These are phyloP conservation scores for Neoarthrinium moseri DNA, from an alignment of 2,329 filamentous ascomycete species.

Conservation along the genomic window DNA sequence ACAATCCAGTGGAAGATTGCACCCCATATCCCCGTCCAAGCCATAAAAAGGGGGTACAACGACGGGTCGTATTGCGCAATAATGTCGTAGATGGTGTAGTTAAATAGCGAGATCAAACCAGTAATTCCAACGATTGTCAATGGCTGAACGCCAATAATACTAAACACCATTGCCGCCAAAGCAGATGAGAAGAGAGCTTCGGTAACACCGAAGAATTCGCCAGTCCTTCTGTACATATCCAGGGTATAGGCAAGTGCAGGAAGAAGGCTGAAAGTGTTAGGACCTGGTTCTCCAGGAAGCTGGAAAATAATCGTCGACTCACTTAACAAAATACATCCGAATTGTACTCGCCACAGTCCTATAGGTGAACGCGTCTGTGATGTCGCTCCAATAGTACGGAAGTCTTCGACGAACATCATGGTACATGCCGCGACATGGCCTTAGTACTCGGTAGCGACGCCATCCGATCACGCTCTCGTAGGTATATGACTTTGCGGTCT, in stretches of 20 bases:
- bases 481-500: conserved; percentile 17
- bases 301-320: conserved; percentile 14
- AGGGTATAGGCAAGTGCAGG: conserved; percentile 58
- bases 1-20: conserved; percentile 57
- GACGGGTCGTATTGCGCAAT: conserved; percentile 44
- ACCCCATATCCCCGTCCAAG: conserved; percentile 56
- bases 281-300: too few relatives aligned
- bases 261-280: conserved; percentile 42
- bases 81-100: conserved; percentile 60
- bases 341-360: conserved; percentile 52
- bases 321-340: conserved; percentile 60
- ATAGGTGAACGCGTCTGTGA: conserved; percentile 53
- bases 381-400: conserved; percentile 52
- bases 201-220: conserved; percentile 54
- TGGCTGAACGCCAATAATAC: conserved; percentile 48
- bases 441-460: conserved; percentile 37
- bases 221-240: conserved; percentile 56
- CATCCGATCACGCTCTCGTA: conserved; percentile 37
- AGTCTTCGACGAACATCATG: conserved; percentile 47
- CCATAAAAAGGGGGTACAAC: conserved; percentile 53
- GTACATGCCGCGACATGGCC: conserved; percentile 51
- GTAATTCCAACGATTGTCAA: conserved; percentile 58
- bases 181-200: conserved; percentile 54
- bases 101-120: conserved; percentile 53
- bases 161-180: conserved; percentile 55